Conservation (phyloP, 805 yeast genomes). For the Wickerhamomyces silvicola region DNA sequence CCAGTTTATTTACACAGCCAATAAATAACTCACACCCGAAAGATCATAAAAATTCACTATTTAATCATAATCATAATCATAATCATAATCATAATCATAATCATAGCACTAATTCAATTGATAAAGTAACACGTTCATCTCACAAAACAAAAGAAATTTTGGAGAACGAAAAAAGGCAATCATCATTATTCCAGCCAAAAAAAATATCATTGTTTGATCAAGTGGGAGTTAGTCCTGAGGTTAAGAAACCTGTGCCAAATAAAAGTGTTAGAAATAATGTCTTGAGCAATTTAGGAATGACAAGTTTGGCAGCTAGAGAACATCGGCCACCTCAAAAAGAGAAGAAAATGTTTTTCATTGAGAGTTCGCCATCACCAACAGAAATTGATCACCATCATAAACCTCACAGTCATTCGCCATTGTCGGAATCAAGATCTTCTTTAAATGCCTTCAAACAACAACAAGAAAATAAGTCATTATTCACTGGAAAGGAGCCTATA, state of each 20-base stretch:
- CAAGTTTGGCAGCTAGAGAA: slow-evolving; percentile 10
- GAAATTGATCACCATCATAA: slow-evolving; percentile 6
- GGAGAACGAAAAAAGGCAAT: background rate
- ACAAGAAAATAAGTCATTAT: slow-evolving; percentile 17
- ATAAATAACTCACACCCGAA: slow-evolving; percentile 1
- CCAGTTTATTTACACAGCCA: background rate
- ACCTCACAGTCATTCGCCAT: slow-evolving; percentile 1
- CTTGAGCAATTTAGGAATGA: slow-evolving; percentile 23
- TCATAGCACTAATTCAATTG: slow-evolving; percentile 2
- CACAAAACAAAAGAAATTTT: slow-evolving; percentile 5
- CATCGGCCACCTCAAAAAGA: slow-evolving; percentile 10
- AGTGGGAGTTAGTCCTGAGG: slow-evolving; percentile 21
- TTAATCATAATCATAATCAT: slow-evolving; percentile 4
- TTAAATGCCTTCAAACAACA: slow-evolving; percentile 1
- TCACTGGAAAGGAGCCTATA: slow-evolving; percentile 11
- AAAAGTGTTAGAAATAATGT: slow-evolving; percentile 18
- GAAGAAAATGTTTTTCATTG: slow-evolving; percentile 25
- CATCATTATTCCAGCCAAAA: slow-evolving; percentile 2
- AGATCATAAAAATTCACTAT: slow-evolving; percentile 1
- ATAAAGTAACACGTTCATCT: slow-evolving; percentile 1
- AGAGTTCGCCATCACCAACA: slow-evolving; percentile 26
- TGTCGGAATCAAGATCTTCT: background rate
- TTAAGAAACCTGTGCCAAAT: slow-evolving; percentile 8
- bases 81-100: slow-evolving; percentile 2
- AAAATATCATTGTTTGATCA: slow-evolving; percentile 16